Evolutionary conservation across 306 rosid genomes (phyloP).

Genomic region (Sphenostylis stenocarpa): DNA sequence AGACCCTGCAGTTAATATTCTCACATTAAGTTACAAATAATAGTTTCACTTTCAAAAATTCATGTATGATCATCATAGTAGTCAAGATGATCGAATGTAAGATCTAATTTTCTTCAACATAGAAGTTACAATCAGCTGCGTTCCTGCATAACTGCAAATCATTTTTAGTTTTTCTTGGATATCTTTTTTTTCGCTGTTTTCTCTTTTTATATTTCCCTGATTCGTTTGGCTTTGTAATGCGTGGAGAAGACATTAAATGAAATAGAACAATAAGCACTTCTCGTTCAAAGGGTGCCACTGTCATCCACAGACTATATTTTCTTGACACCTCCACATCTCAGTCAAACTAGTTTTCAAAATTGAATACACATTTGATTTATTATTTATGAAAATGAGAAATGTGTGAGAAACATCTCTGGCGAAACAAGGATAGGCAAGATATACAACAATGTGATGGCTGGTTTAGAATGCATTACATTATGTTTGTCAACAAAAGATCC

Average conservation of each 20-base stretch:
- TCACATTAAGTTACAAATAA: conserved; percentile 36
- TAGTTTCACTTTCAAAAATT: not conserved
- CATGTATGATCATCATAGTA: not conserved
- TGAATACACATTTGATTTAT: not conserved
- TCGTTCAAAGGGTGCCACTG: not conserved
- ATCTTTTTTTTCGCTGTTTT: not conserved
- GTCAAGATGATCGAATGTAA: conserved; percentile 9
- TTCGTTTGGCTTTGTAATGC: not conserved
- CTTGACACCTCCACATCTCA: not conserved
- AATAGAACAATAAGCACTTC: not conserved
- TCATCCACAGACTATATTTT: not conserved
- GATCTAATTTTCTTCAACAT: not conserved
- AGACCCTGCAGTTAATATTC: conserved; percentile 61
- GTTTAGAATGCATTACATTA: not conserved
- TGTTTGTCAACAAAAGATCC: conserved; percentile 1
- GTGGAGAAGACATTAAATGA: not conserved
- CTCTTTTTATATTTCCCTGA: not conserved
- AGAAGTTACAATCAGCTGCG: not conserved
- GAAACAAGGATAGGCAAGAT: not conserved
- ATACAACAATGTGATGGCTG: not conserved
- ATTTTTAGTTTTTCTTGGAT: not conserved
- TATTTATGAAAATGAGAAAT: not conserved
- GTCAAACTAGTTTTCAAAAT: not conserved
- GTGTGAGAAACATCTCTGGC: not conserved
- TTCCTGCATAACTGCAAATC: not conserved